Evolutionary conservation across 495 filamentous ascomycete species (phyloP).

Genomic region (Penicillium argentinense): DNA sequence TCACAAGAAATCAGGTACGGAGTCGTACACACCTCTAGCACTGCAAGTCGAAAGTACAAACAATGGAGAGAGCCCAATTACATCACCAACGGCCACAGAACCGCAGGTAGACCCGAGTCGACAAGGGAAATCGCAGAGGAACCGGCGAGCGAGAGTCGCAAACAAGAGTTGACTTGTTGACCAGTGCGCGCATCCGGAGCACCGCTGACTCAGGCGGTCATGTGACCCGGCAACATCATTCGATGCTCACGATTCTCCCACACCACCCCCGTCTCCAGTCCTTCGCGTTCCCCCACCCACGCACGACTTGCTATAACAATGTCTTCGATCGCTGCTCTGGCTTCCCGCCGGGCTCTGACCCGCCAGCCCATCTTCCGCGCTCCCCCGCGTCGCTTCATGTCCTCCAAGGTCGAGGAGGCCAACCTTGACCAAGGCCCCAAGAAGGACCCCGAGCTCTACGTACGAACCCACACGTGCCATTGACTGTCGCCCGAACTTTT

Average conservation of each 20-base stretch:
- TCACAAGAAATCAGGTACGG: background rate
- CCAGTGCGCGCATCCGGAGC: constrained; percentile 7
- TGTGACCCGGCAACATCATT: constrained; percentile 43
- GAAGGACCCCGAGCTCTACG: constrained; percentile 80
- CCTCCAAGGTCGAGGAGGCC: constrained; percentile 48
- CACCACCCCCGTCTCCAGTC: constrained; percentile 21
- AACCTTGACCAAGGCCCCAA: constrained; percentile 65
- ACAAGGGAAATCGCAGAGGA: background rate
- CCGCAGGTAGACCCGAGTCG: background rate
- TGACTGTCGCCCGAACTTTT: constrained; percentile 7
- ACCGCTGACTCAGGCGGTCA: constrained; percentile 33
- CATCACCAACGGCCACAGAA: constrained; percentile 17
- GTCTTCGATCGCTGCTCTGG: constrained; percentile 55
- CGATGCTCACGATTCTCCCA: constrained; percentile 33
- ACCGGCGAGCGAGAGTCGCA: constrained; percentile 1
- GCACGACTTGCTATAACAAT: constrained; percentile 37
- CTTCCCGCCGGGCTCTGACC: constrained; percentile 50
- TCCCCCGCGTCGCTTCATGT: constrained; percentile 42
- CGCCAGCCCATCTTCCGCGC: constrained; percentile 46
- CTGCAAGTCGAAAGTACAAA: constrained; percentile 4
- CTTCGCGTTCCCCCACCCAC: constrained; percentile 18
- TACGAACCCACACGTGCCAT: constrained; percentile 40
- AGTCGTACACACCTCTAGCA: constrained; percentile 12
- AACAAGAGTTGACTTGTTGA: background rate
- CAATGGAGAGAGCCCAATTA: constrained; percentile 15